Conservation (phyloP, 2,329 filamentous ascomycete genomes). For the Colletotrichum sp. region DNA sequence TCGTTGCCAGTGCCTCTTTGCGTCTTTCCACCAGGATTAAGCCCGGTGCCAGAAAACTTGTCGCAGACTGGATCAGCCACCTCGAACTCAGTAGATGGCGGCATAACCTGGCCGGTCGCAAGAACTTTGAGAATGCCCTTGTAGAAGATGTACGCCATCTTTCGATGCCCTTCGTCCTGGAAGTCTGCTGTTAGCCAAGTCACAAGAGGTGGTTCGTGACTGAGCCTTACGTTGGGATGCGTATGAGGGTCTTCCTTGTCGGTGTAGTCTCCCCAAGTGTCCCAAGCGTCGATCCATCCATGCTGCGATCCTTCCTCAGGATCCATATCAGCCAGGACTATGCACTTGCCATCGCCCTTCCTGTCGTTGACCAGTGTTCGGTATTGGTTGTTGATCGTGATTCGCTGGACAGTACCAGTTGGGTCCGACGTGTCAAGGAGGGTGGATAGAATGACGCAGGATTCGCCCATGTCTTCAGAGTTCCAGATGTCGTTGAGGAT, state of each 20-base stretch:
- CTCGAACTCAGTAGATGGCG: not conserved
- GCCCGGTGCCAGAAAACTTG: not conserved
- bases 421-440: not conserved
- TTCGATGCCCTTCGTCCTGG: not conserved
- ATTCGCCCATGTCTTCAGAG: not conserved
- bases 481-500: not conserved
- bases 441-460: not conserved
- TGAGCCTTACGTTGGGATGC: not conserved
- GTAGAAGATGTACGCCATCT: not conserved
- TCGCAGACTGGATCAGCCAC: not conserved
- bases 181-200: not conserved
- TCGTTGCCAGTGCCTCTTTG: not conserved
- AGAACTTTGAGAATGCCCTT: not conserved
- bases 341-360: not conserved
- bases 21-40: not conserved
- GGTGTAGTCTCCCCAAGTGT: not conserved
- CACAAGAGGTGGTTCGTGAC: not conserved
- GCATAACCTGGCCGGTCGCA: not conserved
- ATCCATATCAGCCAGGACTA: not conserved
- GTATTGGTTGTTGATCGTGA: conserved; percentile 14
- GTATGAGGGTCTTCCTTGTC: not conserved
- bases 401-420: not conserved
- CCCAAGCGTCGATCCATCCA: not conserved
- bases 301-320: not conserved
- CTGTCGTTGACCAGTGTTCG: not conserved